Evolutionary conservation across 2,329 filamentous ascomycete genomes (phyloP), one percentile per base, ranked within the genome.

Genomic region (Periconia macrospinosa): DNA sequence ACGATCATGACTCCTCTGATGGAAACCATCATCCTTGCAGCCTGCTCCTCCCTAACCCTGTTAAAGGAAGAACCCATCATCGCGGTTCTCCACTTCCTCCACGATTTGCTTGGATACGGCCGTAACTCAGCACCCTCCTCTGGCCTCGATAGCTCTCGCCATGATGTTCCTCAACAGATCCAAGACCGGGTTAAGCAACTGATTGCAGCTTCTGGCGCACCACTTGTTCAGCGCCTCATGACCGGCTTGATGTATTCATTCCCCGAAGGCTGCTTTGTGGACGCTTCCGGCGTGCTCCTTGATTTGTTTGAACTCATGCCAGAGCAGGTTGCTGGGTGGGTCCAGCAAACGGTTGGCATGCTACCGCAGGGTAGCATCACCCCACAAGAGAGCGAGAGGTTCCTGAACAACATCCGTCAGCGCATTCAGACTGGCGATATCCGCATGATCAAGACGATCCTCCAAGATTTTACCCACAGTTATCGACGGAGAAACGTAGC

Each of bases 191-290:
- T 97, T 54, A 90, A 88, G 72, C 82, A 84, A 55, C 82, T 97
- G 49, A 78, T 96, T 20, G 60, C 81, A 2, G 77, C 81, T 1
- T 86, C 92, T 59, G 92, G 94, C 37, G 87, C 91, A 66, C 78
- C 86, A 52, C 80, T 99, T 27, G 87, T 94, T 8, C 93, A 96
- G 75, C 89, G 92, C 59, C 87, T 96, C 53, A 82, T 99, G 78
- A 94, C 92, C 1, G 94, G 94, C 55, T 96, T 99, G 92, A 97
- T 99, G 93, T 97, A 97, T 72, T 95, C 89, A 0, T 99, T 99
- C 77, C 95, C 94, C 0, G 86, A 90, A 42, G 94, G 97, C 73
- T 97, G 92, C 76, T 96, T 97, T 69, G 88, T 92, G 0, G 94
- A 99, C 70, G 92, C 92, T 15, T 96, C 91, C 46, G 92, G 92